Percentiles rank a stretch among this genome's conserved stretches.
phyloP scores from a whole-genome alignment of 73 alveolate genomes.

The Halteria grandinella region DNA sequence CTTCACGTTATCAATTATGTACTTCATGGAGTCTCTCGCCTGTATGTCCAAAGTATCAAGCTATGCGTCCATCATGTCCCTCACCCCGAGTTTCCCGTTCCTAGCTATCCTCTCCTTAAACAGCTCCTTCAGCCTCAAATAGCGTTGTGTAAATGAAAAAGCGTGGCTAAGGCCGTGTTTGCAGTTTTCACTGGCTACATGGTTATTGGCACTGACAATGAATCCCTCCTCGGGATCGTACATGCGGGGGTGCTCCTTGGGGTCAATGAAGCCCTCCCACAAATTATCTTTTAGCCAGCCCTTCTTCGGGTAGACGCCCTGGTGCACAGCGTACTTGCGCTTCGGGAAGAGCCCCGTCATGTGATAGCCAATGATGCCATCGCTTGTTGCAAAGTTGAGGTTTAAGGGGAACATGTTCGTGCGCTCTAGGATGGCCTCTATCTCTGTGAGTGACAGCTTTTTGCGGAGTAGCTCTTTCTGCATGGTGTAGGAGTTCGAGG shows the following conservation, averaged over 20 bases:
- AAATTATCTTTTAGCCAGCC: slow-evolving; percentile 65
- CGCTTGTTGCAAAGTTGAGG: slow-evolving; percentile 15
- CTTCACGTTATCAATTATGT: not conserved
- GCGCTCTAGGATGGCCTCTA: not conserved
- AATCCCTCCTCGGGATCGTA: slow-evolving; percentile 59
- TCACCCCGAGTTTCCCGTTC: slow-evolving; percentile 5
- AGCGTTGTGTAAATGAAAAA: slow-evolving; percentile 19
- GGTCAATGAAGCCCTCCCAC: slow-evolving; percentile 52
- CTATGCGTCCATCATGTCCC: slow-evolving; percentile 28
- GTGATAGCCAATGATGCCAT: slow-evolving; percentile 52
- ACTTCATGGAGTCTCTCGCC: slow-evolving; percentile 45
- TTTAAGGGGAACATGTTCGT: slow-evolving; percentile 14
- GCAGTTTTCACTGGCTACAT: slow-evolving; percentile 6
- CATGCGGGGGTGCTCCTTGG: slow-evolving; percentile 42
- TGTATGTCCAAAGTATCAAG: slow-evolving; percentile 25
- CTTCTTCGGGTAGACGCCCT: slow-evolving; percentile 30
- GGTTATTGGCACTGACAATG: slow-evolving; percentile 57
- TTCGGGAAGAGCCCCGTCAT: slow-evolving; percentile 32
- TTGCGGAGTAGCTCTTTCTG: not conserved
- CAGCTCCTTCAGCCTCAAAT: slow-evolving; percentile 38
- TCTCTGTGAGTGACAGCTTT: not conserved
- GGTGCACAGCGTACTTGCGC: slow-evolving; percentile 19
- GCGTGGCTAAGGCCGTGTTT: not conserved
- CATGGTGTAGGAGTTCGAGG: not conserved
- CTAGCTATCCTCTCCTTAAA: not conserved